Conservation (phyloP, 805 yeast species). For the Komagataella phaffii region DNA sequence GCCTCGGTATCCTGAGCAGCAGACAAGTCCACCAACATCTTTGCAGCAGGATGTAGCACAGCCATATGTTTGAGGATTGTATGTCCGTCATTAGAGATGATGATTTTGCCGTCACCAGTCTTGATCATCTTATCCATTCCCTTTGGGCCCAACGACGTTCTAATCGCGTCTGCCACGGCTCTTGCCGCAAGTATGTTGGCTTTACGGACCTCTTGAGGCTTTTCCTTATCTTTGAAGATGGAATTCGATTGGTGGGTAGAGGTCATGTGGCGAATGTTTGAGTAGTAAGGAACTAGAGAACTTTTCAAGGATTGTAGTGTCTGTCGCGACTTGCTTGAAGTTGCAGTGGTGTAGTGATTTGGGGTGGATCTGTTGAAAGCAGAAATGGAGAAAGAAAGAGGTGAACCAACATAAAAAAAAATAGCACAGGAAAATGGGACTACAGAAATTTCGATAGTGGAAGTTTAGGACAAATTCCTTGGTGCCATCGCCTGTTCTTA, state of each 20-base stretch:
- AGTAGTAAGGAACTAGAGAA: not conserved
- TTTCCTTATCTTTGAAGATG: constrained; percentile 84
- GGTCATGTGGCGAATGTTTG: not conserved
- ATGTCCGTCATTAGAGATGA: constrained; percentile 96
- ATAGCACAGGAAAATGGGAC: not conserved
- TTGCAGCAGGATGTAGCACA: constrained; percentile 95
- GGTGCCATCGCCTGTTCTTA: not conserved
- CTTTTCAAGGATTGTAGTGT: not conserved
- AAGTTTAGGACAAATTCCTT: too few species aligned
- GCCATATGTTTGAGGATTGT: constrained; percentile 97
- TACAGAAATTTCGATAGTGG: not conserved
- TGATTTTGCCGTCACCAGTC: constrained; percentile 82
- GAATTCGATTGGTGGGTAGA: constrained; percentile 50
- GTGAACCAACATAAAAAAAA: not conserved
- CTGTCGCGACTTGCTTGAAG: not conserved
- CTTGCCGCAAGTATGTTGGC: constrained; percentile 85
- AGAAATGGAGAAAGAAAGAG: not conserved
- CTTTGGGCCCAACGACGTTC: constrained; percentile 94
- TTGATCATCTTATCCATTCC: constrained; percentile 99
- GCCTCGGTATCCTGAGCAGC: constrained; percentile 98
- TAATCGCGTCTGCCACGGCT: constrained; percentile 90
- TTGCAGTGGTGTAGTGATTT: not conserved
- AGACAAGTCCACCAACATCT: constrained; percentile 90
- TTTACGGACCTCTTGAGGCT: constrained; percentile 88
- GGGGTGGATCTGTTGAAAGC: not conserved